These are phyloP conservation scores for Aurantiochytrium sp. DNA, from an alignment of 108 stramenopile genomes.

Conservation along the genomic window DNA sequence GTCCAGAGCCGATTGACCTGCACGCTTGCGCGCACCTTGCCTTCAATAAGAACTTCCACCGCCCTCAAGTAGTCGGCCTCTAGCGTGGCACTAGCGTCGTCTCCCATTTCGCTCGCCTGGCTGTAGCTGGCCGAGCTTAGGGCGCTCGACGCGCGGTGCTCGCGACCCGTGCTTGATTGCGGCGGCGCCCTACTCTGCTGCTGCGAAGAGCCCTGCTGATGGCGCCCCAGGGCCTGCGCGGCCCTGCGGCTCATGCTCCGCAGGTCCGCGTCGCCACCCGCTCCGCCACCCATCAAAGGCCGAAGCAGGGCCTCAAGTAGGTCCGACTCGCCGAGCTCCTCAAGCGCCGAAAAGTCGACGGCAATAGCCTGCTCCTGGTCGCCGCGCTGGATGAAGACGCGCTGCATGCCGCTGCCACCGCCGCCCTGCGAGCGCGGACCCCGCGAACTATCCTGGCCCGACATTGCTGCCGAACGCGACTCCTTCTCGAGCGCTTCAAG, in stretches of 20 bases:
- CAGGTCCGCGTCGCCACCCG: neutral
- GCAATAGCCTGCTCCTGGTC: neutral
- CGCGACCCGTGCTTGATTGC: neutral
- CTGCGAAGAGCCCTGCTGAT: neutral
- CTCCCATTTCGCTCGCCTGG: neutral
- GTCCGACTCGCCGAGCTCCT: conserved; percentile 12
- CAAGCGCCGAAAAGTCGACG: neutral
- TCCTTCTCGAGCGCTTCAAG: neutral
- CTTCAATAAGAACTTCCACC: neutral
- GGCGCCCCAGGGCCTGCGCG: neutral
- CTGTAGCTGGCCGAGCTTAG: neutral
- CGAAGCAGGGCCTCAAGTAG: conserved; percentile 19
- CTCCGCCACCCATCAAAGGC: neutral
- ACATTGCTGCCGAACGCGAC: no score
- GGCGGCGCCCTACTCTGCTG: no score
- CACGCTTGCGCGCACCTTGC: neutral
- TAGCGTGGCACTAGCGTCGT: neutral
- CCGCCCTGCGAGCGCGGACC: neutral
- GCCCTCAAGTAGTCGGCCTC: neutral
- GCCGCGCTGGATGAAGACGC: neutral
- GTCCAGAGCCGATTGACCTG: neutral
- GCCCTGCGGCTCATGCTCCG: neutral
- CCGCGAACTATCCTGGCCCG: neutral
- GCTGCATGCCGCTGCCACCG: neutral
- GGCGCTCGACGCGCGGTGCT: neutral